Evolutionary conservation across 1,139 yeast genomes (phyloP), one percentile per base, ranked within the genome.

Genomic region (Pichia sp.): DNA sequence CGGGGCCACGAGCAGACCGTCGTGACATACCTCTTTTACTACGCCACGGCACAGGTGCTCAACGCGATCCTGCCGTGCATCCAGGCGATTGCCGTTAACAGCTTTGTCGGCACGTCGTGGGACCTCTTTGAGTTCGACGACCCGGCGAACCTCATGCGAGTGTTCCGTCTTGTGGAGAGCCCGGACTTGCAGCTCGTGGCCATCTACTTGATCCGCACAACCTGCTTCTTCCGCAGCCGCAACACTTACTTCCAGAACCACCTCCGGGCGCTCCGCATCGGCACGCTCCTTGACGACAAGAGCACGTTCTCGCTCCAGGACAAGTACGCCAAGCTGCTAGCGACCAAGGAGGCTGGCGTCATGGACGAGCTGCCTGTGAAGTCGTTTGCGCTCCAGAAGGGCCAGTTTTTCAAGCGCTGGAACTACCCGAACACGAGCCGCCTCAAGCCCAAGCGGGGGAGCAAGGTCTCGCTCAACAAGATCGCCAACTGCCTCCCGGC

Each of bases 191-290:
- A 30, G 34, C 9, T 31, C 3, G 34, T 31, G 34, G 34, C 34
- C 12, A 52, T 56, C 3, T 55, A 52, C 24, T 31, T 56, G 6
- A 49, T 56, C 20, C 34, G 60, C 29, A 41, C 47, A n/a, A 30
- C 44, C 8, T n/a, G 51, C 3, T 55, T 54, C 43, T 52, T 55
- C 6, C 50, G 50, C 31, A 50, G 36, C 9, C 54, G 57, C 20
- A 40, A 31, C 6, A 24, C 10, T 1, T 17, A 42, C n/a, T 52
- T 48, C 16, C 29, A 31, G 3, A 27, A 34, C 16, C 50, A 40
- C 40, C 50, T 56, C 34, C 16, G 2, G 24, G 12, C 5, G 36
- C 31, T 9, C 34, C 38, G 5, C 33, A 20, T 54, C 16, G 31
- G 14, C 9, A 48, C 42, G 14, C 36, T 56, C 9, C 29, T 45